Evolutionary conservation across 345 rosid species (phyloP), one percentile per base, ranked within the genome.

Genomic region (Salix exigua): DNA sequence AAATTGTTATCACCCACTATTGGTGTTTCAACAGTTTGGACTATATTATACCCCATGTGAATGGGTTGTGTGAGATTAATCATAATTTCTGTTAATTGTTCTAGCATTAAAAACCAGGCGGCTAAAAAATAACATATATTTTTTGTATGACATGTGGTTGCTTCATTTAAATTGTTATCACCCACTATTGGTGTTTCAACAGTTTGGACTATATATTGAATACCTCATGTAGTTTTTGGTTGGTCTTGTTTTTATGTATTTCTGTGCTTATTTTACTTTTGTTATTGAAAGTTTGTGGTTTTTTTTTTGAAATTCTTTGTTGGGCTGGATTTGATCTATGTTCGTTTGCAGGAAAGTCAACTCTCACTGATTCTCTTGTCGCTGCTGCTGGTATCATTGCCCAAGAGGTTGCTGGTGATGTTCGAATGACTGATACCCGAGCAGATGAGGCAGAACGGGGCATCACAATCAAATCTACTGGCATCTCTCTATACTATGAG

Each of bases 361-460:
- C 97, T 0, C 93, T 92, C 28, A 92, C 97, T 0, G 97, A 92
- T 63, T 92, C 97, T n/a, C 87, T 92, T 17, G 97, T 92, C 23
- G 97, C 97, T 84, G 97, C 97, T 85, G 97, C 97, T 30, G 97
- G 97, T 74, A 92, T 92, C 70, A 92, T 92, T 53, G 97, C 97
- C 4, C 97, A 92, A 79, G 97, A 92, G 74, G 90, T 85, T 80
- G 97, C 95, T 69, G 97, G 97, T 48, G 97, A 92, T 86, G 97
- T 92, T 1, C 93, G 97, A 62, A 92, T 92, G 97, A 92, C 97
- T 0, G 97, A 92, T 77, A 90, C 95, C 1, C 88, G 97, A 33
- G 89, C 89, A 0, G 95, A 92, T 86, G 97, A 92, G 83, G 97
- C 97, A 0, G 97, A 92, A 77, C 97, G 97, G 78, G 95, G 97